A percentile compares a stretch with the other conserved stretches of the same genome.
phyloP scores from a whole-genome alignment of 2,329 filamentous ascomycete species.

The Nemania abortiva region DNA sequence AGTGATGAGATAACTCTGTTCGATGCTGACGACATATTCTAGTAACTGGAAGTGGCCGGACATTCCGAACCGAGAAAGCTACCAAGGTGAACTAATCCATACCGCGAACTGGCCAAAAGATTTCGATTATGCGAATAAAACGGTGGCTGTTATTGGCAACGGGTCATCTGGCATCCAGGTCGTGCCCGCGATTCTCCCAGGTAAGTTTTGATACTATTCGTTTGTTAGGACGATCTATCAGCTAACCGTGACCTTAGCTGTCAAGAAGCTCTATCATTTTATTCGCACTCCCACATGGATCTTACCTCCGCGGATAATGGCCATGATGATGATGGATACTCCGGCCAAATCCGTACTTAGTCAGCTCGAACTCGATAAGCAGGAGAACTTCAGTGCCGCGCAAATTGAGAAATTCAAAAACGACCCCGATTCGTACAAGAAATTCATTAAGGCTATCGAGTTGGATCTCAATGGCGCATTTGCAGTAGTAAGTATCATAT shows the following conservation, averaged over 20 bases:
- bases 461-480: conserved; percentile 59
- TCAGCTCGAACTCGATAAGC: conserved; percentile 57
- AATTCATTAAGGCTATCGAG: conserved; percentile 62
- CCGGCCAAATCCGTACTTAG: conserved; percentile 54
- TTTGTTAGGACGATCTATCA: background rate
- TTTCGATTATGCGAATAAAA: conserved; percentile 63
- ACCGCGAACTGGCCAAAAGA: conserved; percentile 65
- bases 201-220: conserved; percentile 42
- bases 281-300: conserved; percentile 60
- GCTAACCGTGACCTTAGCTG: conserved; percentile 46
- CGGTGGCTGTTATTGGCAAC: conserved; percentile 68
- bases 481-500: conserved; percentile 53
- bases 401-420: conserved; percentile 62
- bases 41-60: conserved; percentile 67
- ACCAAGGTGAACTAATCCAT: conserved; percentile 64
- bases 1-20: background rate
- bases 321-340: conserved; percentile 55
- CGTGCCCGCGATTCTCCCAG: conserved; percentile 61
- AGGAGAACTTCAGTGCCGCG: conserved; percentile 57
- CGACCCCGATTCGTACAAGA: conserved; percentile 60
- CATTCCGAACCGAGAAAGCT: conserved; percentile 59
- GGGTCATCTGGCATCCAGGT: conserved; percentile 68
- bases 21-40: conserved; percentile 28
- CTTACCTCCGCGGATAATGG: conserved; percentile 53
- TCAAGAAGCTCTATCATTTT: conserved; percentile 57